These are phyloP conservation scores for Fraxinus ornus DNA, from an alignment of 305 asterid species.

Conservation along the genomic window DNA sequence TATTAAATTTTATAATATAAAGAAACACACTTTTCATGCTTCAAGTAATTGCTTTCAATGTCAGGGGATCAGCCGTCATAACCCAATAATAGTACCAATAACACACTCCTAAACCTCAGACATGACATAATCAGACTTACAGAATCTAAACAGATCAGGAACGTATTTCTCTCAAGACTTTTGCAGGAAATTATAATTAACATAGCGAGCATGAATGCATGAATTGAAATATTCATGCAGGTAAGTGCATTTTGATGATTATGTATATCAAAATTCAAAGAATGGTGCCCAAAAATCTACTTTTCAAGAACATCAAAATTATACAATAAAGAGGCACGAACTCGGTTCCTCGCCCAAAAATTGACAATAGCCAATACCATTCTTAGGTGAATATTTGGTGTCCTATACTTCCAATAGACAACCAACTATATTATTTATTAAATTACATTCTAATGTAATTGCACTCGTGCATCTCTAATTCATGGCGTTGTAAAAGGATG, in stretches of 20 bases:
- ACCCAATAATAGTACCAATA: not conserved
- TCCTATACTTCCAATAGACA: not conserved
- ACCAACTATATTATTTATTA: not conserved
- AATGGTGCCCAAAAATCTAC: not conserved
- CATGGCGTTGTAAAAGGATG: not conserved
- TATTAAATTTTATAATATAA: not conserved
- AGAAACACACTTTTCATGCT: not conserved
- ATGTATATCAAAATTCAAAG: slow-evolving; percentile 7
- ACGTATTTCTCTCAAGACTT: slow-evolving; percentile 4
- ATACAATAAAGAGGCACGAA: not conserved
- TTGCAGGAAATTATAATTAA: slow-evolving; percentile 24
- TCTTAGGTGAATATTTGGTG: not conserved
- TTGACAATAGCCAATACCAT: not conserved
- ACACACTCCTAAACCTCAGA: not conserved
- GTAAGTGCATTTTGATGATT: slow-evolving; percentile 16
- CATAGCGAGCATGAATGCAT: not conserved
- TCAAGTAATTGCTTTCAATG: not conserved
- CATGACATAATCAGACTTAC: not conserved
- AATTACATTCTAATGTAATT: not conserved
- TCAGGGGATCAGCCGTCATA: not conserved
- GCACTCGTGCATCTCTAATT: not conserved
- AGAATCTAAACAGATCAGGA: slow-evolving; percentile 8
- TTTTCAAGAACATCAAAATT: not conserved
- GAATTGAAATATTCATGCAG: not conserved
- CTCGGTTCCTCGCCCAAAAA: not conserved